Base-by-base conservation (phyloP, 164 flowering plant species). In the Dillenia turbinata region DNA sequence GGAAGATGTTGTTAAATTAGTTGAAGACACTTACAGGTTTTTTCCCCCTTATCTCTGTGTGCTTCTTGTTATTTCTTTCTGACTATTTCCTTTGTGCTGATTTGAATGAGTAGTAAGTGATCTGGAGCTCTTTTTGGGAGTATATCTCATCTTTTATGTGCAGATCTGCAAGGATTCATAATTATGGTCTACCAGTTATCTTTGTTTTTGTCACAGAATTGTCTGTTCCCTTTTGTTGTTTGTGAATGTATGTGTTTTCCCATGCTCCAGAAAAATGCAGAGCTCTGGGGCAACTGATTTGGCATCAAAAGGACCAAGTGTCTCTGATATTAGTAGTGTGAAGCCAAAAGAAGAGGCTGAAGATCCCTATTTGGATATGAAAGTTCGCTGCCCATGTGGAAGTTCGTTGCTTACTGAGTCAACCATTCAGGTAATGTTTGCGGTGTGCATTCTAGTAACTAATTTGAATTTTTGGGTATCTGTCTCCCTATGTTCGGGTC, bases 1-100 rank as follows among this genome's bases (percentile, higher is more conserved):
- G 83, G 97, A 92, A 51, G 89, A 77, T 24, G 86, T 88, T 44
- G 94, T 87, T 45, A 85, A 83, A 74, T 77, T 92, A 46, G 83
- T 95, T 19, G 99, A 95, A 72, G 99, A 95, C 61, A 88, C 80
- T 40, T 86, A 92, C 82, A 95, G 99, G 99, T 95, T 43, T 22
- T 46, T 51, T 57, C 2, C 44, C 54, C 24, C 43, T 1, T 61
- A 9, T 61, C 10, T 61, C 44, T 52, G 47, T 0, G 54, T 11
- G 5, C 40, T 33, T 33, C 40, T 33, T 33, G 59, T 26, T 46
- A 24, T 47, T 45, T 10, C 9, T 49, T 12, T 53, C 54, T 24
- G 15, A 11, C 0, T 16, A 16, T 43, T 16, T 57, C 16, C 46
- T 57, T n/a, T 43, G n/a, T 57, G 52, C 5, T 33, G 40, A 33